Base-by-base conservation (phyloP, 2,329 filamentous ascomycete species). In the Penicillium hesseltinei region DNA sequence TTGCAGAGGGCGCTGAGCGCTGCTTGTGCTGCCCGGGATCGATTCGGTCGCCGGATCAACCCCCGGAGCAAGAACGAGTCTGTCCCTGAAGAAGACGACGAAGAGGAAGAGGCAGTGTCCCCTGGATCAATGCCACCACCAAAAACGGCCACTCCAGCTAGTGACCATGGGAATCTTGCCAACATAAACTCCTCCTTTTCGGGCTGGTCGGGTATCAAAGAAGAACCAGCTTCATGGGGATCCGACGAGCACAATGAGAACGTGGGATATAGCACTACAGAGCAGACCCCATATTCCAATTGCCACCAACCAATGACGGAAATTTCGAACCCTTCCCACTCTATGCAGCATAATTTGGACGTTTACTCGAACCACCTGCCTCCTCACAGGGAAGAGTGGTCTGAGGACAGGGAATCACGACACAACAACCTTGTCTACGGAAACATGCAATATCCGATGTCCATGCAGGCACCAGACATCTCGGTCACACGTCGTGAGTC, bases 1-100 rank as follows among this genome's bases (percentile, higher is more conserved):
- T 64, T 78, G 46, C 76, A 78, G 61, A 67, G 76, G 56, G 75
- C 76, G n/a, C 67, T 78, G 48, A 73, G 72, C 55, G 73, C 75
- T 39, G 75, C 76, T 11, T 73, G 74, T 54, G 74, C 75, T 46
- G 75, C 74, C 49, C 73, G 73, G 23, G 69, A 68, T 35, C 66
- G 70, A 27, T 74, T 71, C 56, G 61, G 63, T 40, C 53, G 56
- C 29, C 63, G 64, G 45, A 61, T 60, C 29, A 59, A 64, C 40
- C 66, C 63, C 11, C 57, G 58, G 21, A 59, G 57, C 46, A 62
- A 64, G 53, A 59, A 61, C 19, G 68, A 68, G 13, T 31, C 56
- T 10, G 29, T 57, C 2, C 39, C 48, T n/a, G 58, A 68, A 43
- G 66, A 44, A 17, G 48, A 71, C 43, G 67, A 42, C 1, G 38